Conservation (phyloP, 441 rosid genomes). For the Adansonia grandidieri region DNA sequence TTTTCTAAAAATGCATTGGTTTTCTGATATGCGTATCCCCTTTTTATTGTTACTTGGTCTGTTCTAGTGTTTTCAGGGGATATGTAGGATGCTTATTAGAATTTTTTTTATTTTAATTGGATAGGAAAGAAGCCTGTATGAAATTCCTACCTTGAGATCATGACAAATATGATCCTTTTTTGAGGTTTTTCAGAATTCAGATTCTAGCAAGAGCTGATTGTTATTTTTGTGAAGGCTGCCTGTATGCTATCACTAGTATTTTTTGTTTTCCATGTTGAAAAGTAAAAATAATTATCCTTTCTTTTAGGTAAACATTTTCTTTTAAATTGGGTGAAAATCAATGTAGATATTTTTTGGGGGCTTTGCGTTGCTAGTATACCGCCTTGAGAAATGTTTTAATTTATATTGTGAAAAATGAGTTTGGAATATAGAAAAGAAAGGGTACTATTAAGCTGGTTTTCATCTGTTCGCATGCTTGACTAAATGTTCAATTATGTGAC, state of each 20-base stretch:
- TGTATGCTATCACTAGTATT: not conserved
- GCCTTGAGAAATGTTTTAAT: not conserved
- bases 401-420: not conserved
- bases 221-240: not conserved
- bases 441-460: not conserved
- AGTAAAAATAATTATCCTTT: not conserved
- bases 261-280: not conserved
- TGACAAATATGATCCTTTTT: not conserved
- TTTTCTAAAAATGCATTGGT: not conserved
- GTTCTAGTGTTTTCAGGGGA: not conserved
- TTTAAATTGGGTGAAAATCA: not conserved
- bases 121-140: not conserved
- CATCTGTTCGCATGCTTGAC: not conserved
- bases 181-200: slow-evolving; percentile 11
- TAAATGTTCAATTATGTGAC: not conserved
- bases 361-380: not conserved
- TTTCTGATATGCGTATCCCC: not conserved
- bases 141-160: not conserved
- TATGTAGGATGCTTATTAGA: not conserved
- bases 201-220: not conserved
- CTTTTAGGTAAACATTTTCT: not conserved
- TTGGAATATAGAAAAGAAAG: not conserved
- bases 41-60: not conserved
- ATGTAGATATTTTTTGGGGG: not conserved
- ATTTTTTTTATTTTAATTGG: not conserved